Percentiles rank a stretch among this genome's conserved stretches.
Evolutionary conservation across 75 land plant species (phyloP).

Genomic region (Azolla pinnata): DNA sequence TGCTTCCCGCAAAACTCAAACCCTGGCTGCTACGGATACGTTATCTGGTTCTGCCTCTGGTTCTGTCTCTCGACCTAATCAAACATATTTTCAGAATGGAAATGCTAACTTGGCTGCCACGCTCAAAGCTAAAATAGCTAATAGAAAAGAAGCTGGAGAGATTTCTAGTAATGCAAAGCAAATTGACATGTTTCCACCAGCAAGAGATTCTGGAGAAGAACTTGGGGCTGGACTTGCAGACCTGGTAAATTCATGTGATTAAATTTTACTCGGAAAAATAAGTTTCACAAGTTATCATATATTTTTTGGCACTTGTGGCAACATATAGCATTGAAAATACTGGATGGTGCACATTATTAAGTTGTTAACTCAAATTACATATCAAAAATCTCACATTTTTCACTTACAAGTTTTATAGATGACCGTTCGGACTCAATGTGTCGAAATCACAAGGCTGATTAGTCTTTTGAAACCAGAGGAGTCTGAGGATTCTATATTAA

Average conservation of each 20-base stretch:
- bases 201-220: constrained; percentile 56
- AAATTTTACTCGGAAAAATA: neutral
- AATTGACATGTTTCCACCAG: constrained; percentile 40
- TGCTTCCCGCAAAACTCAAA: constrained; percentile 25
- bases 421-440: constrained; percentile 17
- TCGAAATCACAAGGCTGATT: constrained; percentile 79
- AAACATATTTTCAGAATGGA: constrained; percentile 25
- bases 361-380: no score
- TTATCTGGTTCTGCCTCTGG: constrained; percentile 31
- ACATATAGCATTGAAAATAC: no score
- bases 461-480: constrained; percentile 77
- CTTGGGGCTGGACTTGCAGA: constrained; percentile 59
- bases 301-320: neutral
- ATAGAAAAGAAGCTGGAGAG: constrained; percentile 50
- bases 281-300: neutral
- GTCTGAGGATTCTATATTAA: constrained; percentile 73
- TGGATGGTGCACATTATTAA: no score
- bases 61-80: constrained; percentile 16
- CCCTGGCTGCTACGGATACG: constrained; percentile 37
- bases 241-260: no score
- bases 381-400: neutral
- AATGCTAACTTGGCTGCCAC: constrained; percentile 51
- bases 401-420: neutral
- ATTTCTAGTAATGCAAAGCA: constrained; percentile 17
- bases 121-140: constrained; percentile 67